Base-by-base conservation (phyloP, 176 grass and related monocot genomes). In the Themeda triandra region DNA sequence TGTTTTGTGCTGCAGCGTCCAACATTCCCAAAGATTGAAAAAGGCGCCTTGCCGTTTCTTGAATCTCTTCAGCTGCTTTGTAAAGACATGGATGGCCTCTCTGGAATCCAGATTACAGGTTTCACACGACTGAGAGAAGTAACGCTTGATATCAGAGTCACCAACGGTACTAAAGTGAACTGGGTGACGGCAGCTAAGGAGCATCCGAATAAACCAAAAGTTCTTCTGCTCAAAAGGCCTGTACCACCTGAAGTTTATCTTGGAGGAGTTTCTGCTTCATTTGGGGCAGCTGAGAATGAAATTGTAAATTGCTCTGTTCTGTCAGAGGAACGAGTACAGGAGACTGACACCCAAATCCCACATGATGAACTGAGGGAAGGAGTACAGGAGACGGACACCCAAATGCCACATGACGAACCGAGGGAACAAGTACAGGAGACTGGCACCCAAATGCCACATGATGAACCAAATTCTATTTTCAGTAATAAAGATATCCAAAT, bases 21-120 rank as follows among this genome's bases (percentile, higher is more conserved):
- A 37, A 73, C 58, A 70, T 85, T 85, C 19, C 63, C 83, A n/a
- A 48, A n/a, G 6, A 44, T 85, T 1, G 65, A 78, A 63, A 28
- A 78, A 79, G 83, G 75, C 2, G 65, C 83, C 45, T 18, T 85
- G 65, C 65, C 35, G 12, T 71, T 25, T 27, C 51, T 71, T 21
- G 8, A 45, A 30, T 69, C 51, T 25, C 65, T 79, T 35, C 75
- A 85, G 28, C 21, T 85, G 19, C 11, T 71, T 9, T 79, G 75
- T 46, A 46, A 79, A 25, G 66, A 85, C 36, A 27, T 85, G 12
- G 7, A 71, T 21, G 75, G 37, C 19, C 65, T 85, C 32, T 60
- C 27, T 13, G 27, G 13, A 11, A 44, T 78, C 21, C 11, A 45
- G n/a, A 46, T 85, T 39, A 21, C 58, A 59, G 21, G 19, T 31